Percentiles rank a stretch among this genome's conserved stretches.
Evolutionary conservation across 441 rosid species (phyloP).

Genomic region (Viola pubescens): DNA sequence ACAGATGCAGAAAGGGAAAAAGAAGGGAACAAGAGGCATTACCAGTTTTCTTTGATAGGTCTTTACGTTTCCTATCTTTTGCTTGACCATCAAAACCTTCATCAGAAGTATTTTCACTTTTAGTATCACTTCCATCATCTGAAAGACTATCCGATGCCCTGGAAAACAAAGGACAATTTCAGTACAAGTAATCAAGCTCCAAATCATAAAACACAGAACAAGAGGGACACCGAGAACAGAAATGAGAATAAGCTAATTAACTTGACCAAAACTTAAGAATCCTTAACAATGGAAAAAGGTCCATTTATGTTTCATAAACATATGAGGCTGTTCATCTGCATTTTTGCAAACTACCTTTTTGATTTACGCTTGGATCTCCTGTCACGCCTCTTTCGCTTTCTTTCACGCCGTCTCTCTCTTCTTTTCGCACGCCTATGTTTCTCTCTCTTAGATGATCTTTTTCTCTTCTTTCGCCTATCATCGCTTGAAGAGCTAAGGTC

Average conservation of each 20-base stretch:
- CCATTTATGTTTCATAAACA: background rate
- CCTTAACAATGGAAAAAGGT: background rate
- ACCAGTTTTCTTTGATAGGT: conserved; percentile 43
- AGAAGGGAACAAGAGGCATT: background rate
- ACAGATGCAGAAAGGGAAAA: too few relatives aligned
- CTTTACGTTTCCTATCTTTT: conserved; percentile 36
- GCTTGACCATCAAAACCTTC: conserved; percentile 31
- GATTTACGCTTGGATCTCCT: conserved; percentile 67
- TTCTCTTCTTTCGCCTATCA: conserved; percentile 70
- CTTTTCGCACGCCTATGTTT: conserved; percentile 59
- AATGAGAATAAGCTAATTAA: too few relatives aligned
- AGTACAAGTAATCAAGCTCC: background rate
- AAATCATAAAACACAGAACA: background rate
- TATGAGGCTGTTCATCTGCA: background rate
- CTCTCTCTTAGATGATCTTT: conserved; percentile 65
- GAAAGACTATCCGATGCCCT: conserved; percentile 56
- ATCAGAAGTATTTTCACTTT: conserved; percentile 40
- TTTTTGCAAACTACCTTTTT: conserved; percentile 44
- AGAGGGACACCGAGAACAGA: background rate
- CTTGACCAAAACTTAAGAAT: too few relatives aligned
- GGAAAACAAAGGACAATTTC: background rate
- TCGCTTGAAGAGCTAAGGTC: conserved; percentile 78
- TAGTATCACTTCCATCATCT: conserved; percentile 37
- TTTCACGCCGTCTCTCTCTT: conserved; percentile 69
- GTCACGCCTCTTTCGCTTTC: conserved; percentile 58